phyloP scores from a whole-genome alignment of 1,284 basidiomycete species.

The Pseudozyma sp. region DNA sequence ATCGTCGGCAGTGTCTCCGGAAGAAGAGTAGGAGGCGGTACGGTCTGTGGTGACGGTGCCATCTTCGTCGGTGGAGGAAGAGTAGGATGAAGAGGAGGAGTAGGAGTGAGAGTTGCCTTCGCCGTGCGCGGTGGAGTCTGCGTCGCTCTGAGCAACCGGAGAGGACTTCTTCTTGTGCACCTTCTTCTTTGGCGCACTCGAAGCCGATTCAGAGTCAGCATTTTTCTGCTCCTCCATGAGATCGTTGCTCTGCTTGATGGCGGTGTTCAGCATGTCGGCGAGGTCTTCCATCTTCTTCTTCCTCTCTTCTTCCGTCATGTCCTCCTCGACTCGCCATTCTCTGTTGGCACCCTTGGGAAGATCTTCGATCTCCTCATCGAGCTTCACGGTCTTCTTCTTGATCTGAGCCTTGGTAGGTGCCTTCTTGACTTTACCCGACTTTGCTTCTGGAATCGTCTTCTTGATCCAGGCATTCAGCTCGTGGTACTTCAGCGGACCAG shows the following conservation, averaged over 20 bases:
- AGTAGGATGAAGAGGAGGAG: conserved; percentile 37
- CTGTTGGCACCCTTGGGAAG: conserved; percentile 33
- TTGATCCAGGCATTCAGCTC: conserved; percentile 62
- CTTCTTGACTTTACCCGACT: conserved; percentile 44
- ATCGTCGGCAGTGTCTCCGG: conserved; percentile 13
- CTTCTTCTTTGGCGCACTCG: conserved; percentile 3
- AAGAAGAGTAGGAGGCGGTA: conserved; percentile 35
- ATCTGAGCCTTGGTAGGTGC: conserved; percentile 16
- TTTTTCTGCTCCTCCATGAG: conserved; percentile 4
- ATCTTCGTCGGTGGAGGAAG: conserved; percentile 33
- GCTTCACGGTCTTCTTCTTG: conserved; percentile 40
- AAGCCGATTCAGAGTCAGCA: not conserved
- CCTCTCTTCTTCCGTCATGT: conserved; percentile 40
- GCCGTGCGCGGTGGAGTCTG: conserved; percentile 11
- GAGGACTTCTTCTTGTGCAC: conserved; percentile 6
- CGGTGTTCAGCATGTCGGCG: conserved; percentile 47
- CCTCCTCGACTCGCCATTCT: conserved; percentile 45
- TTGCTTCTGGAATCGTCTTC: conserved; percentile 46
- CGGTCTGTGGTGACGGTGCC: conserved; percentile 32
- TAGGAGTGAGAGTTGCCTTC: conserved; percentile 20
- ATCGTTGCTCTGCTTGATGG: conserved; percentile 36
- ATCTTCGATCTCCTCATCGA: conserved; percentile 29
- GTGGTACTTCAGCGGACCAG: conserved; percentile 60
- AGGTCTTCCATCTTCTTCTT: conserved; percentile 47
- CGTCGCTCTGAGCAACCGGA: conserved; percentile 8